These are phyloP conservation scores for Asterochloris sp. DNA, from an alignment of 139 green algal species.

Conservation along the genomic window DNA sequence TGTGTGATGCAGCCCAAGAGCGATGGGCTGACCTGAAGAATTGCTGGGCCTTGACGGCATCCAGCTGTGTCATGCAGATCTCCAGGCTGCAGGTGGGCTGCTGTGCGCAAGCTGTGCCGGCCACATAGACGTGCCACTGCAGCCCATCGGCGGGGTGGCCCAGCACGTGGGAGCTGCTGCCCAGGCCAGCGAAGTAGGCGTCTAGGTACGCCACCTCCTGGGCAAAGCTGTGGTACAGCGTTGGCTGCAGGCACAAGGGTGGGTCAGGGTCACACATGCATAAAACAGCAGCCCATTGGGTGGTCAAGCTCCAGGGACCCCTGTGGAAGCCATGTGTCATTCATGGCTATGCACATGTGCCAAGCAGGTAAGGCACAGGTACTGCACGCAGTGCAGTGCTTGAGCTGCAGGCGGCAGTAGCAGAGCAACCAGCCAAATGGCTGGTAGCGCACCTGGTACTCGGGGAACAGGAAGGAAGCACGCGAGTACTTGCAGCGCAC, in stretches of 20 bases:
- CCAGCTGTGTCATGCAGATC: conserved; percentile 95
- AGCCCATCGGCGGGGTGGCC: conserved; percentile 74
- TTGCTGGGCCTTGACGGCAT: conserved; percentile 28
- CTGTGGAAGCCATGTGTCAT: neutral
- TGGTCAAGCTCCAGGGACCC: neutral
- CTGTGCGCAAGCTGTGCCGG: conserved; percentile 25
- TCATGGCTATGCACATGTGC: neutral
- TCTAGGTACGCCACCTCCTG: conserved; percentile 16
- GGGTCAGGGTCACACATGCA: neutral
- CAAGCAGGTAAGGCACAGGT: neutral
- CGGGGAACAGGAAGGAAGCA: conserved; percentile 93
- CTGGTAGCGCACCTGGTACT: conserved; percentile 62
- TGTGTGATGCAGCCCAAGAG: too few species aligned
- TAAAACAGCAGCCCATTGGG: neutral
- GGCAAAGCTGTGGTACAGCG: conserved; percentile 13
- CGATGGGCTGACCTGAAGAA: conserved; percentile 1
- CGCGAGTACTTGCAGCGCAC: conserved; percentile 82
- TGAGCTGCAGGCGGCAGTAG: too few species aligned
- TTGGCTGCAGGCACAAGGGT: conserved; percentile 9
- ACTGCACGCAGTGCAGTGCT: neutral
- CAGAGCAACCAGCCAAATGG: too few species aligned
- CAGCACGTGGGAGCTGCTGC: conserved; percentile 76
- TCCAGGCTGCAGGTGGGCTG: conserved; percentile 79
- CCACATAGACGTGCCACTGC: conserved; percentile 95
- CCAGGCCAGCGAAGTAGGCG: conserved; percentile 66